These are phyloP conservation scores for Populus hybrid DNA, from an alignment of 441 rosid species.

Conservation along the genomic window DNA sequence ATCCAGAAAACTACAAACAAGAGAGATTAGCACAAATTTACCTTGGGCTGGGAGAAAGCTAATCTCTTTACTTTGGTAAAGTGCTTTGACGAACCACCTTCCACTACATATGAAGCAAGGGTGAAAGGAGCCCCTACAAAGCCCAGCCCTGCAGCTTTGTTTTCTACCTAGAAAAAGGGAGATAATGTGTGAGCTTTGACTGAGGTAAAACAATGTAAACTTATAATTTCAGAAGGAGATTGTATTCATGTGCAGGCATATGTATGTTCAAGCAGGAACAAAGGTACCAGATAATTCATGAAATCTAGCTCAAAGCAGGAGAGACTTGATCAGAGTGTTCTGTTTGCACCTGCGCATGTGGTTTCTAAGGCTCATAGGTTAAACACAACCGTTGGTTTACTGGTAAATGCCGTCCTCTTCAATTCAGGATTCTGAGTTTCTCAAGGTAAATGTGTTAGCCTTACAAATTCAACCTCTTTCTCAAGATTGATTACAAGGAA, in stretches of 20 bases:
- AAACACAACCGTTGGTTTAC: not conserved
- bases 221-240: not conserved
- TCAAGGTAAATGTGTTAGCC: too few species aligned
- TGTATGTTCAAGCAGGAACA: not conserved
- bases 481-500: too few species aligned
- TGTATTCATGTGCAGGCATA: not conserved
- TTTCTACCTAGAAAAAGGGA: conserved; percentile 54
- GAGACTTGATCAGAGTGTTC: not conserved
- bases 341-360: not conserved
- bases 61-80: conserved; percentile 74
- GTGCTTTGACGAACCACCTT: conserved; percentile 97
- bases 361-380: not conserved
- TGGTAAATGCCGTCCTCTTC: too few species aligned
- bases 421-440: too few species aligned
- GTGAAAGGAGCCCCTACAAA: conserved; percentile 99
- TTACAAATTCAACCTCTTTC: too few species aligned
- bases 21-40: conserved; percentile 13
- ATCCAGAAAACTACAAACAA: not conserved
- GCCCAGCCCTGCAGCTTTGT: conserved; percentile 83
- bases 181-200: not conserved
- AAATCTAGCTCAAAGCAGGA: not conserved
- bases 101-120: conserved; percentile 85
- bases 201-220: not conserved
- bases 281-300: not conserved
- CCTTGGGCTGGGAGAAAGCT: conserved; percentile 94